Evolutionary conservation across 805 yeast species (phyloP).

Genomic region (Yamadazyma paraphyllophila): DNA sequence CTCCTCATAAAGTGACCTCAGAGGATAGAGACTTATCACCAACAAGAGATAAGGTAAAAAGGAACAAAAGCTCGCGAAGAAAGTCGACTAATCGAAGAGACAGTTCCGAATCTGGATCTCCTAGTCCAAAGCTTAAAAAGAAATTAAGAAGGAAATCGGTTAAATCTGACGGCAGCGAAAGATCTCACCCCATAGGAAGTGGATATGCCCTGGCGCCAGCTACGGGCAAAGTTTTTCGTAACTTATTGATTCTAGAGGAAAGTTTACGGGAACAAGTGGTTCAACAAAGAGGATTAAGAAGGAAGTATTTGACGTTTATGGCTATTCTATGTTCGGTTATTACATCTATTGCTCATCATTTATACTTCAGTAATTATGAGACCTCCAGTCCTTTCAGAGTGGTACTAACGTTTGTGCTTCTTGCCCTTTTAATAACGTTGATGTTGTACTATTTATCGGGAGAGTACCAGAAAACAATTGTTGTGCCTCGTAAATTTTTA

Average conservation of each 20-base stretch:
- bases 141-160: constrained; percentile 24
- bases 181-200: constrained; percentile 22
- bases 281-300: constrained; percentile 65
- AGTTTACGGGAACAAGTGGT: constrained; percentile 76
- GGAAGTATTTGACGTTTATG: constrained; percentile 57
- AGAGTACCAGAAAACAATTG: constrained; percentile 81
- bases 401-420: constrained; percentile 52
- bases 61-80: constrained; percentile 12
- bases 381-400: constrained; percentile 36
- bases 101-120: constrained; percentile 11
- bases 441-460: constrained; percentile 83
- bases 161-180: constrained; percentile 24
- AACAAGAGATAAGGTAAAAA: constrained; percentile 9
- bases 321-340: constrained; percentile 39
- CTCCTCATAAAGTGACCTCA: background rate
- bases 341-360: constrained; percentile 39
- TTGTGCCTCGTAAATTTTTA: constrained; percentile 75
- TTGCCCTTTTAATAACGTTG: constrained; percentile 65
- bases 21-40: constrained; percentile 7
- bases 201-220: constrained; percentile 41
- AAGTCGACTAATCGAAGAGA: constrained; percentile 15
- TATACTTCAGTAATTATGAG: constrained; percentile 27
- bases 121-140: constrained; percentile 23
- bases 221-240: constrained; percentile 74
- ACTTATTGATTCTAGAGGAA: constrained; percentile 81